Evolutionary conservation across 2,329 filamentous ascomycete genomes (phyloP).

Genomic region (Graphilbum fragrans): DNA sequence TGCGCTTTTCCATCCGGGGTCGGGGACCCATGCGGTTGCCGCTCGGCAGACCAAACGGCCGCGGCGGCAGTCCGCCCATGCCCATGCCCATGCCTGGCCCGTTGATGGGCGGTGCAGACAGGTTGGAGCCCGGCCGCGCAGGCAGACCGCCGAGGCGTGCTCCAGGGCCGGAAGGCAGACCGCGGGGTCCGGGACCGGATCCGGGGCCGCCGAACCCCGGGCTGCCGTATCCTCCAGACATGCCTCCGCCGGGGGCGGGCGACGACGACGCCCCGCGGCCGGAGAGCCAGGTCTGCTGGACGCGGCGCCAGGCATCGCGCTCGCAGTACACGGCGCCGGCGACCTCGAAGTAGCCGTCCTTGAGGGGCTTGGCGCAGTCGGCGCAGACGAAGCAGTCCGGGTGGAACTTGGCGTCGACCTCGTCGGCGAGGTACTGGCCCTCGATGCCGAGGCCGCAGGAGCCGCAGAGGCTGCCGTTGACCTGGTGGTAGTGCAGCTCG

Average conservation of each 20-base stretch:
- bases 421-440: constrained; percentile 84
- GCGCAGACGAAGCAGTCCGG: constrained; percentile 74
- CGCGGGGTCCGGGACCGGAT: constrained; percentile 2
- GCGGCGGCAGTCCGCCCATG: constrained; percentile 3
- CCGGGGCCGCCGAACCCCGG: not conserved
- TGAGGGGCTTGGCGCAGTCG: constrained; percentile 61
- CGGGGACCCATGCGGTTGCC: constrained; percentile 21
- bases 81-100: not conserved
- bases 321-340: constrained; percentile 74
- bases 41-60: constrained; percentile 20
- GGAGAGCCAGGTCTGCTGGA: constrained; percentile 15
- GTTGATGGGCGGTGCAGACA: not conserved
- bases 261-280: not conserved
- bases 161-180: constrained; percentile 14
- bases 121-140: constrained; percentile 1
- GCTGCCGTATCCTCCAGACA: no score
- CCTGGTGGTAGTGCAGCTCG: constrained; percentile 80
- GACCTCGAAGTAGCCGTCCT: constrained; percentile 86
- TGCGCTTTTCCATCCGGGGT: constrained; percentile 40
- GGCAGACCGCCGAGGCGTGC: constrained; percentile 5
- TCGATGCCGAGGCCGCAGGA: constrained; percentile 79
- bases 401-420: constrained; percentile 68
- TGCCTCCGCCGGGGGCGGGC: not conserved
- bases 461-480: constrained; percentile 77
- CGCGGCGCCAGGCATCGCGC: constrained; percentile 58